Percentiles rank a stretch among this genome's conserved stretches.
Evolutionary conservation across 306 rosid genomes (phyloP).

Genomic region (Ceratonia siliqua): DNA sequence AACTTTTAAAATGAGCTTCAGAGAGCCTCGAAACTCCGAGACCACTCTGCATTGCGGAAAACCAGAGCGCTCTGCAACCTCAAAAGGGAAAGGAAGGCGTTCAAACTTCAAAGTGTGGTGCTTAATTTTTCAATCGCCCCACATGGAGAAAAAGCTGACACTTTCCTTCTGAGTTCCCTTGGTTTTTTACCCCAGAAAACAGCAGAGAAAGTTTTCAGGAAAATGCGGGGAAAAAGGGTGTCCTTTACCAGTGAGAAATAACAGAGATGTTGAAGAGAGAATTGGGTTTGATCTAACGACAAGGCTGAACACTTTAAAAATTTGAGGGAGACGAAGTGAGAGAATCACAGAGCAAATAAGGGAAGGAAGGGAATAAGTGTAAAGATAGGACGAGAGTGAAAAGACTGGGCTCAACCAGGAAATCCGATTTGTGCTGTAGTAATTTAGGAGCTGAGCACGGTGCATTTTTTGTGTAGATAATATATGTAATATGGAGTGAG

Average conservation of each 20-base stretch:
- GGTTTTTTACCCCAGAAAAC: constrained; percentile 43
- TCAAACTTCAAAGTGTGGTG: constrained; percentile 34
- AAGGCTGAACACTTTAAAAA: neutral
- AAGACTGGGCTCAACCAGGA: constrained; percentile 42
- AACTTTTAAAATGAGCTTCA: constrained; percentile 39
- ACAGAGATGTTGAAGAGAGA: constrained; percentile 11
- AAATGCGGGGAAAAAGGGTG: constrained; percentile 42
- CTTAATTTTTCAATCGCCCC: constrained; percentile 30
- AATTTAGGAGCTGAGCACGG: constrained; percentile 40
- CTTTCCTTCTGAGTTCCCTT: constrained; percentile 40
- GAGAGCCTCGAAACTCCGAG: constrained; percentile 51
- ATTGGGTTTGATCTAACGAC: constrained; percentile 30
- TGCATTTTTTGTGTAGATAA: neutral
- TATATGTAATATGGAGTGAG: too few relatives aligned
- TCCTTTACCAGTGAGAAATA: neutral
- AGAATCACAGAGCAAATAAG: constrained; percentile 25
- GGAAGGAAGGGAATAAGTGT: neutral
- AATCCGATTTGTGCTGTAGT: constrained; percentile 29
- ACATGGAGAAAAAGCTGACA: constrained; percentile 51
- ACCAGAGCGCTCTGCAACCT: constrained; percentile 38
- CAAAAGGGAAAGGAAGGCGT: constrained; percentile 11
- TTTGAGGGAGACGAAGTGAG: constrained; percentile 27
- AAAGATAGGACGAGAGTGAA: constrained; percentile 21
- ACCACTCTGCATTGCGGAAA: constrained; percentile 57
- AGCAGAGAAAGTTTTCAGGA: constrained; percentile 36